Base-by-base conservation (phyloP, 768 basidiomycete genomes). In the Pleurotus pulmonarius region DNA sequence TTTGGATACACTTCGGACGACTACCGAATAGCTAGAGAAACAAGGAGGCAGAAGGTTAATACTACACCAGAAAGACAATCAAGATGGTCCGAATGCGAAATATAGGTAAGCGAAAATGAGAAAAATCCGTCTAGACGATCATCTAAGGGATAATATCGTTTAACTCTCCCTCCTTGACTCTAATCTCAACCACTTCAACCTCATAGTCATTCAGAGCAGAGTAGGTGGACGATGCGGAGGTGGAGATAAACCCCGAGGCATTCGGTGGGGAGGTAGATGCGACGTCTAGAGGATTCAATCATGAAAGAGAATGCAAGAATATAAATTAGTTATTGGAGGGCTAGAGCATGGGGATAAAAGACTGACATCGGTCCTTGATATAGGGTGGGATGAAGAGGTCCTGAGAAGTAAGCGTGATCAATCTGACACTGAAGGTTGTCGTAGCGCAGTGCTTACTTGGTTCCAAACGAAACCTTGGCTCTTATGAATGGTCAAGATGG, bases 381-480 rank as follows among this genome's bases (percentile, higher is more conserved):
- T 92, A 93, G 4, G 91, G 88, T 16, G 91, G 91, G 13, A 93
- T 85, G 62, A 93, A 93, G 16, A 93, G 77, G 61, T 93, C 91
- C 90, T 92, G 52, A 11, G 43, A 16, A 53, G 41, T 44, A 45
- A 40, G 51, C 25, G 57, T 58, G 34, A 53, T 18, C 39, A 46
- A 55, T 56, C 1, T 7, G 15, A 15, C 49, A 48, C 45, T 25
- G 53, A 47, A 29, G 18, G 20, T 15, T 45, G 51, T 8, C 46
- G 43, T 25, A 37, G 3, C 49, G 40, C 43, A 15, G 20, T 51
- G 70, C 84, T 47, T 52, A 89, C 90, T 79, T 92, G 91, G 64
- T 93, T 93, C 91, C 91, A 93, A 1, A 93, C 91, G 64, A 93
- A 93, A 11, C 91, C 91, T 69, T 93, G 90, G 63, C 90, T 91